Evolutionary conservation across 2,329 filamentous ascomycete genomes (phyloP), one percentile per base, ranked within the genome.

Genomic region (Coleophoma eucalyptorum): DNA sequence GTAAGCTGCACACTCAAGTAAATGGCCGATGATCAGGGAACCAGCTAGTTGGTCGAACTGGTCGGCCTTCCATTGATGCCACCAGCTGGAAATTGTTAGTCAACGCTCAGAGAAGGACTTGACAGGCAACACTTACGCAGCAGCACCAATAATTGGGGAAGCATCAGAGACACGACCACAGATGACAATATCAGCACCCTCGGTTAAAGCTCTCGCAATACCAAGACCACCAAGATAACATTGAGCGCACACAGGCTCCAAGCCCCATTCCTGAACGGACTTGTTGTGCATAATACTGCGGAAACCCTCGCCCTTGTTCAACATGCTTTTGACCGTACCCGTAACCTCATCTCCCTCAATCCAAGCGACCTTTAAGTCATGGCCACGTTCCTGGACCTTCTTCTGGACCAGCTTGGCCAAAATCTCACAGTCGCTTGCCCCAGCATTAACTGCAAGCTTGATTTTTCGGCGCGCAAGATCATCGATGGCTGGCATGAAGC

Each of bases 361-460:
- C 43, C 71, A 76, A 0, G 71, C 73, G 11, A 76, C 66, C 46
- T 68, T 69, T 15, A 76, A 50, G 15, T 64, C 33, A 16, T 20
- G 21, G 4, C 37, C 37, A 3, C n/a, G 19, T 35, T 40, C 33
- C 45, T 48, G 13, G 40, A 19, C 19, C 50, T 50, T 43, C 34
- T 48, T 35, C 43, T 47, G 46, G 16, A 35, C 45, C n/a, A 32
- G 19, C 43, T 42, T 46, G 31, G 72, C 71, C n/a, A 81, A 58
- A 1, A 69, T 72, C 49, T 69, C 67, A 0, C 77, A 76, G 54
- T 80, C 75, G 15, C 74, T 67, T 4, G 73, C 75, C 2, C 78
- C 78, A 4, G 77, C 77, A 59, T 80, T 80, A 43, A 78, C 67
- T 37, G 77, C 67, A 12, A 80, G 68, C 51, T 74, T 76, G 61